phyloP scores from a whole-genome alignment of 1,284 basidiomycete species.

The Wallemia ichthyophaga region DNA sequence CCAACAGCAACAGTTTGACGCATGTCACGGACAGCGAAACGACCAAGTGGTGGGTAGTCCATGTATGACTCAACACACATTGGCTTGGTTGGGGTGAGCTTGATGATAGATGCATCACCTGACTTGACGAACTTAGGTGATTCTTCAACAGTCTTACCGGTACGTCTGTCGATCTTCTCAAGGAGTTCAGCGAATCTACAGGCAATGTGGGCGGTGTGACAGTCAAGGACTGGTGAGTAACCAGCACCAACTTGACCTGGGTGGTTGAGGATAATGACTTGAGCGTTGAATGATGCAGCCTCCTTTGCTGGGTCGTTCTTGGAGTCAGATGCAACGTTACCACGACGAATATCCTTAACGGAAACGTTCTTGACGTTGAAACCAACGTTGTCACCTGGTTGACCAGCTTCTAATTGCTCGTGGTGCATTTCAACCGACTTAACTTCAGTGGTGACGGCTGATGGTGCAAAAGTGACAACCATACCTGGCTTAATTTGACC shows the following conservation, averaged over 20 bases:
- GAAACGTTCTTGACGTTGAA: slow-evolving; percentile 99
- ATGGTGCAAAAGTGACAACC: slow-evolving; percentile 39
- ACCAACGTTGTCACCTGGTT: slow-evolving; percentile 96
- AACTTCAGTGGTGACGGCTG: slow-evolving; percentile 99
- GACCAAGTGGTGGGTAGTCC: slow-evolving; percentile 96
- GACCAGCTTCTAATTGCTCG: slow-evolving; percentile 86
- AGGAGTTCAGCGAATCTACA: slow-evolving; percentile 97
- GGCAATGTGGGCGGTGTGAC: slow-evolving; percentile 99
- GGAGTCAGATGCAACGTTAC: slow-evolving; percentile 94
- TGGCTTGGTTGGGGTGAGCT: slow-evolving; percentile 85
- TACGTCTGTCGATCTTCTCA: slow-evolving; percentile 98
- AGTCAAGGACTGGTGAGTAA: slow-evolving; percentile 94
- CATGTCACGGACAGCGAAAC: slow-evolving; percentile 37
- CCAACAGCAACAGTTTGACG: slow-evolving; percentile 69
- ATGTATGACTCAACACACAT: slow-evolving; percentile 93
- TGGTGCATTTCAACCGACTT: slow-evolving; percentile 99
- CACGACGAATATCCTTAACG: slow-evolving; percentile 99
- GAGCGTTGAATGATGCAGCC: slow-evolving; percentile 95
- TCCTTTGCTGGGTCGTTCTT: slow-evolving; percentile 99
- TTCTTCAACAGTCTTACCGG: slow-evolving; percentile 69
- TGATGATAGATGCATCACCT: slow-evolving; percentile 69
- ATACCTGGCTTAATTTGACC: slow-evolving; percentile 99
- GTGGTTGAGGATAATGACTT: slow-evolving; percentile 99
- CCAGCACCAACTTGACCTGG: slow-evolving; percentile 97
- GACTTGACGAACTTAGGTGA: slow-evolving; percentile 91